Evolutionary conservation across 768 basidiomycete genomes (phyloP).

Genomic region (Trametes cubensis): DNA sequence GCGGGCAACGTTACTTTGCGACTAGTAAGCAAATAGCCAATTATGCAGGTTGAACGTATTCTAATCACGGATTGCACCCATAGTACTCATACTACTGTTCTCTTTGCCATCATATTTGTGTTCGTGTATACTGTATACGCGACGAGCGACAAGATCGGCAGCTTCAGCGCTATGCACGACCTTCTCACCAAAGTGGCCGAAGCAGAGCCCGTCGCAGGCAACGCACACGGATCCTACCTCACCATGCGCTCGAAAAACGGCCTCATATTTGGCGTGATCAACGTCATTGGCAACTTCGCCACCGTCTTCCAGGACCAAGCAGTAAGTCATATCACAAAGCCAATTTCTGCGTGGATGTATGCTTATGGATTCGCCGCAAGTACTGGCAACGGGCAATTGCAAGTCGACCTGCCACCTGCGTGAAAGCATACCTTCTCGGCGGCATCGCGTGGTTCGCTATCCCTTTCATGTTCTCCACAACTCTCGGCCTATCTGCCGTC

Average conservation of each 20-base stretch:
- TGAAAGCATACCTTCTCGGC: conserved; percentile 89
- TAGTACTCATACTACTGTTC: conserved; percentile 84
- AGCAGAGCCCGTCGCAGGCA: conserved; percentile 68
- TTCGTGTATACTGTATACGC: conserved; percentile 82
- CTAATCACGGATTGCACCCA: neutral
- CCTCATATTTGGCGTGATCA: conserved; percentile 76
- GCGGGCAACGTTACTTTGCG: conserved; percentile 83
- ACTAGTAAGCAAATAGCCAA: conserved; percentile 61
- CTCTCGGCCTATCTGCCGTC: conserved; percentile 84
- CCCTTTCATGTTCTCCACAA: conserved; percentile 84
- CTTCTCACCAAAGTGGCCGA: conserved; percentile 65
- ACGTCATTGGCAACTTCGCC: conserved; percentile 83
- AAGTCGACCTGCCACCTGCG: conserved; percentile 77
- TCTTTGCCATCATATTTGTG: conserved; percentile 83
- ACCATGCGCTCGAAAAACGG: conserved; percentile 59
- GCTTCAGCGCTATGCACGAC: conserved; percentile 74
- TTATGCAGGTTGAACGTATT: neutral
- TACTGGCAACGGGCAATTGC: conserved; percentile 96
- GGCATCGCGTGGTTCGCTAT: conserved; percentile 93
- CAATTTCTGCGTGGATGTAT: too few species aligned
- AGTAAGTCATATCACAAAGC: conserved; percentile 20
- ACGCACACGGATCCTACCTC: conserved; percentile 80
- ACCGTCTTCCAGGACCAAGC: conserved; percentile 58
- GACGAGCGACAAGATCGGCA: conserved; percentile 79
- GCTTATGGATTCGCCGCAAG: too few species aligned